phyloP scores from a whole-genome alignment of 805 yeast genomes.

The Yarrowia bubula region DNA sequence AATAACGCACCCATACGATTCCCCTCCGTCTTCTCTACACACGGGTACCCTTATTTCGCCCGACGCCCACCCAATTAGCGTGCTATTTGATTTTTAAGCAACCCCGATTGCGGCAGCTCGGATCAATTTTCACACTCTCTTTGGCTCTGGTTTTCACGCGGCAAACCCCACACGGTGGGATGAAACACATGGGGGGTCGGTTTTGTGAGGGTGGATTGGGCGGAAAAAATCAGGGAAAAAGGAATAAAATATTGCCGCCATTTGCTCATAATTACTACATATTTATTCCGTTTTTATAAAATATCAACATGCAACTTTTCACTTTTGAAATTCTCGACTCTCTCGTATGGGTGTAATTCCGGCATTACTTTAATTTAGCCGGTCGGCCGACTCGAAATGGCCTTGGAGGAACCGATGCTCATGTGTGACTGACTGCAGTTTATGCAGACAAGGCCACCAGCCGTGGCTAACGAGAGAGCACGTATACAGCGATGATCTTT shows the following conservation, averaged over 20 bases:
- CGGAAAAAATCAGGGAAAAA: neutral
- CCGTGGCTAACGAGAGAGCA: neutral
- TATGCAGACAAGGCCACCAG: neutral
- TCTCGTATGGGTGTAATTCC: slow-evolving; percentile 11
- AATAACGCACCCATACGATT: too few relatives aligned
- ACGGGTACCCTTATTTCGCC: too few relatives aligned
- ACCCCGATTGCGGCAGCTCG: slow-evolving; percentile 5
- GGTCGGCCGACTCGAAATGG: slow-evolving; percentile 10
- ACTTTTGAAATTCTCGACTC: neutral
- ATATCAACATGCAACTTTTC: neutral
- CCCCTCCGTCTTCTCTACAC: too few relatives aligned
- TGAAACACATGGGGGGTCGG: slow-evolving; percentile 6
- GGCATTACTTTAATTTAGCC: slow-evolving; percentile 9
- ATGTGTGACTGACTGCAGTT: neutral
- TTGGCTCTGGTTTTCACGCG: slow-evolving; percentile 11
- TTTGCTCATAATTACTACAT: neutral
- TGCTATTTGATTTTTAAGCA: neutral
- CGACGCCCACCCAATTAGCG: neutral
- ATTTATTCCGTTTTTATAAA: neutral
- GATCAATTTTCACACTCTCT: slow-evolving; percentile 19
- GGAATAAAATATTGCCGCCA: neutral
- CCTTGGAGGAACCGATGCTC: neutral
- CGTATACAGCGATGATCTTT: neutral
- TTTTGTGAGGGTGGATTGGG: neutral
- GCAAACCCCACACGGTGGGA: slow-evolving; percentile 22